Base-by-base conservation (phyloP, 352 stramenopile genomes). In the Pythium dissimile region DNA sequence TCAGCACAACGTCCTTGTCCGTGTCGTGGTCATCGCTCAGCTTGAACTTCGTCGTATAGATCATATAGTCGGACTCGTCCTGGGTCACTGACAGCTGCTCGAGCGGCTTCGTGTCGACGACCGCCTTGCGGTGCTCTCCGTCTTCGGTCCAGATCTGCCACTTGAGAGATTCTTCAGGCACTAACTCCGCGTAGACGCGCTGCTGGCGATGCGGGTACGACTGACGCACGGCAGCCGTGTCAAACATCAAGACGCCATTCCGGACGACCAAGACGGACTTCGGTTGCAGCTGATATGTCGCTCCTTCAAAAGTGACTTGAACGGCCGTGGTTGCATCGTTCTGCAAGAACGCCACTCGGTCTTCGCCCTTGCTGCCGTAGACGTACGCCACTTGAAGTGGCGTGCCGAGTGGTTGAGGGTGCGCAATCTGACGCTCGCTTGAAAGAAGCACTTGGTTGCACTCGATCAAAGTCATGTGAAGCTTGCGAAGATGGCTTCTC, bases 31-130 rank as follows among this genome's bases (percentile, higher is more conserved):
- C 28, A 1, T 20, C 37, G 20, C 58, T 58, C 27, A 68, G 15
- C 0, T 49, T 49, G 43, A 89, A 76, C 5, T 23, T 73, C 7
- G 71, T 88, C 64, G 84, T 70, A 54, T 89, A 89, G 13, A 67
- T 80, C 51, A 89, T 47, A 56, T 86, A 87, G 48, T 89, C 80
- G 2, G 80, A 75, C 59, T 63, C 57, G 26, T 89, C 80, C 8
- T 39, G 53, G 5, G 80, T 89, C 45, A 89, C 58, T 12, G 45
- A 64, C 24, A 89, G 62, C 34, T 89, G 80, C 37, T 89, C 80
- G 20, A 79, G 18, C 4, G 77, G 77, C 12, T 50, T 64, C 7
- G 73, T 62, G 16, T 64, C 65, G 9, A 78, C 32, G 8, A 86
- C 60, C 7, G 47, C 59, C 35, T 73, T 81, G 18, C 73, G 72